phyloP scores from a whole-genome alignment of 2,329 filamentous ascomycete species.

The Akanthomyces uredinophilus region DNA sequence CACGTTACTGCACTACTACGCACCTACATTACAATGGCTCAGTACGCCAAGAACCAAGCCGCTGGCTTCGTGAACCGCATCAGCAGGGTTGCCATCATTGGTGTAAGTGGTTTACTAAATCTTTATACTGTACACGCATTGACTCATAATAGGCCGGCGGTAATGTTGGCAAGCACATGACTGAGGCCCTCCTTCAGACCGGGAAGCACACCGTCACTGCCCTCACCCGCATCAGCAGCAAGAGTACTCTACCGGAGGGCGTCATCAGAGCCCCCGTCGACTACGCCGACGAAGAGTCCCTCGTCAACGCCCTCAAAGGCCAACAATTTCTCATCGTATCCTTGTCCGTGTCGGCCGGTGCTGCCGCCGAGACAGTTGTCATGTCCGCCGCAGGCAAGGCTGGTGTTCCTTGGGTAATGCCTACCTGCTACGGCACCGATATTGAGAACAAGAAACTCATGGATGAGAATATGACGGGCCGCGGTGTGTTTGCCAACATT shows the following conservation, averaged over 20 bases:
- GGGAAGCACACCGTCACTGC: constrained; percentile 50
- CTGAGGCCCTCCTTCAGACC: constrained; percentile 38
- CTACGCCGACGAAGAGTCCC: constrained; percentile 36
- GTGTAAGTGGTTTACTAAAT: constrained; percentile 26
- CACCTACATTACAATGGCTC: neutral
- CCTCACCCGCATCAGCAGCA: constrained; percentile 42
- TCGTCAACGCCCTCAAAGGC: constrained; percentile 44
- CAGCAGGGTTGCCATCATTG: constrained; percentile 37
- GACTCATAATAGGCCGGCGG: constrained; percentile 31
- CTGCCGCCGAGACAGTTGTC: constrained; percentile 39
- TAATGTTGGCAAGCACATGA: constrained; percentile 36
- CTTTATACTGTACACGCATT: neutral
- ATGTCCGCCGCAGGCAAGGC: constrained; percentile 46
- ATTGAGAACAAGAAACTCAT: constrained; percentile 24
- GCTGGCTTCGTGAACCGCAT: constrained; percentile 29
- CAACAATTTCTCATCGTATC: constrained; percentile 53
- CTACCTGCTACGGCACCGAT: constrained; percentile 40
- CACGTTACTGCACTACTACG: neutral
- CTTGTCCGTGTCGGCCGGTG: constrained; percentile 34
- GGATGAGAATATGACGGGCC: constrained; percentile 25
- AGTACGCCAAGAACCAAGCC: constrained; percentile 25
- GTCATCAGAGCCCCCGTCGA: constrained; percentile 37
- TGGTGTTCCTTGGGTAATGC: constrained; percentile 46
- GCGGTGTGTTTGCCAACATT: constrained; percentile 18
- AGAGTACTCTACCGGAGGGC: constrained; percentile 37